Base-by-base conservation (phyloP, 768 basidiomycete species). In the Pleurotus djamor region DNA sequence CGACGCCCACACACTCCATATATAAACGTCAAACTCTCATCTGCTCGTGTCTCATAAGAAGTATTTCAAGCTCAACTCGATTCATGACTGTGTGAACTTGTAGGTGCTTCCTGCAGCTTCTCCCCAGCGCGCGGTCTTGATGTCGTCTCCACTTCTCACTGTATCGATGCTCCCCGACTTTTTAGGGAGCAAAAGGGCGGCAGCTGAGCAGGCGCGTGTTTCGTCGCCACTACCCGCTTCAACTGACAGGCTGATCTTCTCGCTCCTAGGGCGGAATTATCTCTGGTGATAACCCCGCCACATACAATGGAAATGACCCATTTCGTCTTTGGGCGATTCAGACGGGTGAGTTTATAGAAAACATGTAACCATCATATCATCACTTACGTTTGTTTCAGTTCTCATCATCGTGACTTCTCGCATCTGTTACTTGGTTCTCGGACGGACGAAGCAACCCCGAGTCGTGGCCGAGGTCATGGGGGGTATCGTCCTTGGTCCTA, bases 391-490 rank as follows among this genome's bases (percentile, higher is more conserved):
- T 52, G 8, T 32, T 21, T 33, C 28, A 55, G 36, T 55, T 5
- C 52, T 55, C 33, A 55, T 55, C 17, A 55, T 55, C 14, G 32
- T 44, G 7, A 41, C 36, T 16, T 55, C 52, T 14, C 36, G 52
- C 8, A 7, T 55, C 14, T 55, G 52, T 28, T 36, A 13, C 32
- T 16, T 38, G 8, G 6, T 55, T 10, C 41, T 55, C 21, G 12
- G 10, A 10, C 37, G 28, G 21, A 55, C 28, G 52, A 55, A 28
- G 21, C 52, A 55, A 41, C 52, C 52, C 36, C 17, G 35, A 7
- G 52, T 55, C 21, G 52, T 55, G 5, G 52, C 52, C 7, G 52
- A 55, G 52, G 32, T 55, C 52, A 41, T 55, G 33, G 52, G 52
- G 17, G 52, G 52, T 12, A 55, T 55, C 32, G 21, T 55, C 5